These are phyloP conservation scores for Hymenoscyphus albidus DNA, from an alignment of 2,329 filamentous ascomycete genomes.

Conservation along the genomic window DNA sequence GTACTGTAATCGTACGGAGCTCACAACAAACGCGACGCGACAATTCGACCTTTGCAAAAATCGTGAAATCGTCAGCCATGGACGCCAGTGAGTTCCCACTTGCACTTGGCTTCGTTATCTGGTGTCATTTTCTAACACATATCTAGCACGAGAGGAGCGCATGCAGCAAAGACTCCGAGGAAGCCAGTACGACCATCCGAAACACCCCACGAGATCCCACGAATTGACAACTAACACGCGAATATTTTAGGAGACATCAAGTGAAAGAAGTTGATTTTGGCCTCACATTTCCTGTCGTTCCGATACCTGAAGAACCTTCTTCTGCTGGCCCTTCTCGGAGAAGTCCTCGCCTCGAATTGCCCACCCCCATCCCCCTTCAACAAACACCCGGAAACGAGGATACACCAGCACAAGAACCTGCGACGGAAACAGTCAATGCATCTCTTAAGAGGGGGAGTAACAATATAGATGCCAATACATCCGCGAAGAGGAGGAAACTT, in stretches of 20 bases:
- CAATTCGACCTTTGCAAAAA: neutral
- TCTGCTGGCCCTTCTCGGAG: conserved; percentile 14
- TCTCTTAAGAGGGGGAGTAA: conserved; percentile 14
- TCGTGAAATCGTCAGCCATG: conserved; percentile 11
- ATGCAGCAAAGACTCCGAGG: conserved; percentile 63
- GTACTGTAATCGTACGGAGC: neutral
- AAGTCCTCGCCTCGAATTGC: conserved; percentile 14
- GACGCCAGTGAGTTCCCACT: conserved; percentile 17
- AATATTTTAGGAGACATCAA: conserved; percentile 47
- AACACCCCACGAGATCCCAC: conserved; percentile 1
- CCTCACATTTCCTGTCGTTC: conserved; percentile 44
- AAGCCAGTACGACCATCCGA: conserved; percentile 48
- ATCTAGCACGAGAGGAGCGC: conserved; percentile 54
- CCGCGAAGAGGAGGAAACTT: conserved; percentile 33
- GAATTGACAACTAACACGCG: conserved; percentile 5
- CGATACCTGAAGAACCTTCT: conserved; percentile 11
- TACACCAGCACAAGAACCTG: conserved; percentile 6
- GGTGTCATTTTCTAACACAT: conserved; percentile 15
- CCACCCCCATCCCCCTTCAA: neutral
- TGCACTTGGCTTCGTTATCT: neutral
- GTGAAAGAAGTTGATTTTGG: conserved; percentile 59
- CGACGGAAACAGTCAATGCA: neutral
- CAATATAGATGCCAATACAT: conserved; percentile 34
- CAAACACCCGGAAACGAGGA: conserved; percentile 20
- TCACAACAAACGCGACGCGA: neutral